Base-by-base conservation (phyloP, 441 rosid genomes). In the Adansonia grandidieri region DNA sequence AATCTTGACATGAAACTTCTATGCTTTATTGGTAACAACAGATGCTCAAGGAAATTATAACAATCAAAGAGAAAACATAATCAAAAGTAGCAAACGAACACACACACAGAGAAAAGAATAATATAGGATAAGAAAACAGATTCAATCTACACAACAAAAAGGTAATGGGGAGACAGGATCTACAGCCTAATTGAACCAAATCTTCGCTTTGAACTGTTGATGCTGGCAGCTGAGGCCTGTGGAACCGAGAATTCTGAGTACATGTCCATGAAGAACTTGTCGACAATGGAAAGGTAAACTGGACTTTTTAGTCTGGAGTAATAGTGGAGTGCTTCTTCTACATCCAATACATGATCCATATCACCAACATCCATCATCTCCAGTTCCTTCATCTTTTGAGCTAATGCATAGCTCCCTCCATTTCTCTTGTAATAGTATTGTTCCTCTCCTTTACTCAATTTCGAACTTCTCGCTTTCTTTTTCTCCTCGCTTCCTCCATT, bases 311-410 rank as follows among this genome's bases (percentile, higher is more conserved):
- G 96, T 51, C 86, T 85, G n/a, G 93, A 91, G 79, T 96, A 94
- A 81, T 94, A 94, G 80, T 92, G 98, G 24, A 94, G 82, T 44
- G 98, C 98, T 75, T 96, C 99, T 88, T 96, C 98, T 8, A 94
- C 87, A 79, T 96, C 99, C 83, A 96, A 77, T 10, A 87, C 92
- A 78, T 93, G 91, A 51, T 96, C 98, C 70, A 90, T 80, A 79
- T 94, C 93, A 72, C 91, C 87, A 17, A 74, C 85, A 76, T 91
- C 91, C 81, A 88, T 82, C 94, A 87, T 86, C 79, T 93, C 96
- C 81, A 93, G 57, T 71, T 91, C 91, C 75, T 89, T 92, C 88
- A 94, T 88, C 88, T 91, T 96, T 80, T 84, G 78, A 8, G 92
- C 94, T 78, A 97, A 74, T 54, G 78, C 84, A 82, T 81, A 71